phyloP scores from a whole-genome alignment of 805 yeast genomes.

The Ogataea trehalophila region DNA sequence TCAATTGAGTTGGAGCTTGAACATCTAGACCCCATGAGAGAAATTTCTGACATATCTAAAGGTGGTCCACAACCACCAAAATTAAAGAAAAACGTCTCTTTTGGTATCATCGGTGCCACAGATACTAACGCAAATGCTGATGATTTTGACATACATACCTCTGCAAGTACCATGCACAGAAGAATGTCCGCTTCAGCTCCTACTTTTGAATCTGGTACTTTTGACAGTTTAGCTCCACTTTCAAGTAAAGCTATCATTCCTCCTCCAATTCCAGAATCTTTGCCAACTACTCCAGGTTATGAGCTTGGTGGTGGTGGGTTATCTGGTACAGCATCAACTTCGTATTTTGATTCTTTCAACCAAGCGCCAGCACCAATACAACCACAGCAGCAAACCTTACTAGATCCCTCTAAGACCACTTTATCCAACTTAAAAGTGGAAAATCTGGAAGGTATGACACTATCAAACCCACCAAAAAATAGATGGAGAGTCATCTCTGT shows the following conservation, averaged over 20 bases:
- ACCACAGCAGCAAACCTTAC: conserved; percentile 11
- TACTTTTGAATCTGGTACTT: conserved; percentile 9
- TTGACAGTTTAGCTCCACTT: conserved; percentile 6
- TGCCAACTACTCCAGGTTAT: conserved; percentile 38
- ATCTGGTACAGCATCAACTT: conserved; percentile 1
- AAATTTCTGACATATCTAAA: too few relatives aligned
- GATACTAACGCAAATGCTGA: background rate
- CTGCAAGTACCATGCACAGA: conserved; percentile 1
- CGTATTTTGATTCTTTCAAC: conserved; percentile 16
- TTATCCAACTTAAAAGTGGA: conserved; percentile 3
- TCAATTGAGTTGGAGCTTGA: too few relatives aligned
- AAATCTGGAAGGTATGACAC: conserved; percentile 31
- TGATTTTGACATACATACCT: background rate
- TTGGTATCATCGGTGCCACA: background rate
- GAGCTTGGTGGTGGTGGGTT: conserved; percentile 21
- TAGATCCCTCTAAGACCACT: background rate
- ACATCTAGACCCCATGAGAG: too few relatives aligned
- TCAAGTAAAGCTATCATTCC: conserved; percentile 20
- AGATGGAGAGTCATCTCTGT: conserved; percentile 37
- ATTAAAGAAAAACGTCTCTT: background rate
- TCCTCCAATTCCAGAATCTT: conserved; percentile 36
- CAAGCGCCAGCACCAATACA: conserved; percentile 9
- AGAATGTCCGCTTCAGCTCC: conserved; percentile 6
- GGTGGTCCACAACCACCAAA: background rate
- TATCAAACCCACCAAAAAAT: conserved; percentile 40